phyloP scores from a whole-genome alignment of 371 early-diverging fungal genomes.

The Mucor lusitanicus region DNA sequence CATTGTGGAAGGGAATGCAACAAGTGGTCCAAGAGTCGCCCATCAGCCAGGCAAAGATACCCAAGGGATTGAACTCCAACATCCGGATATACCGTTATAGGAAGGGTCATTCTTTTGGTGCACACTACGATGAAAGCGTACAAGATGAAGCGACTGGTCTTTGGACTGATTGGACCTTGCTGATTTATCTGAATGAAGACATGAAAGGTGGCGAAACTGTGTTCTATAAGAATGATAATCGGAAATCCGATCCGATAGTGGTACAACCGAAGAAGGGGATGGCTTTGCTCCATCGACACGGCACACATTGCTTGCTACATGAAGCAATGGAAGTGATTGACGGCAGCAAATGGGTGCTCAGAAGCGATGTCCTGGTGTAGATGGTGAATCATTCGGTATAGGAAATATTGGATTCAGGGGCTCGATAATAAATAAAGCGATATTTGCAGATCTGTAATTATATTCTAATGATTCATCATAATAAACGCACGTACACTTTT shows the following conservation, averaged over 20 bases:
- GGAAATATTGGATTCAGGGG: background rate
- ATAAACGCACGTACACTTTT: constrained; percentile 3
- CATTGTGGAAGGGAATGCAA: constrained; percentile 63
- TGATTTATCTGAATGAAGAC: constrained; percentile 66
- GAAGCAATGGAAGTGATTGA: constrained; percentile 66
- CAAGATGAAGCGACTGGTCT: constrained; percentile 39
- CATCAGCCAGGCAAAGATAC: constrained; percentile 12
- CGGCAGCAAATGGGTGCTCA: constrained; percentile 72
- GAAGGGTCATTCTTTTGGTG: constrained; percentile 69
- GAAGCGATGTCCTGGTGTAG: constrained; percentile 64
- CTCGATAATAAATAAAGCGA: background rate
- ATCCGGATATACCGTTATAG: constrained; percentile 76
- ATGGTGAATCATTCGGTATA: background rate
- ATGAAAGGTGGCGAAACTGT: constrained; percentile 74
- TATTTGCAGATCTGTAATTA: background rate
- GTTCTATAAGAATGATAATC: constrained; percentile 53
- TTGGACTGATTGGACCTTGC: constrained; percentile 67
- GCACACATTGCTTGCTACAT: constrained; percentile 74
- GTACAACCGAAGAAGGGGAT: constrained; percentile 66
- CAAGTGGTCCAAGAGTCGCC: constrained; percentile 26
- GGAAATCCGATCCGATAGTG: constrained; percentile 32
- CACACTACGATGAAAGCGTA: constrained; percentile 78
- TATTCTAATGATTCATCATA: background rate
- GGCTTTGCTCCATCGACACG: constrained; percentile 77
- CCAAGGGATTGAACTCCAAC: constrained; percentile 57